Conservation (phyloP, 163 green algal species). For the Scenedesmus sp. region DNA sequence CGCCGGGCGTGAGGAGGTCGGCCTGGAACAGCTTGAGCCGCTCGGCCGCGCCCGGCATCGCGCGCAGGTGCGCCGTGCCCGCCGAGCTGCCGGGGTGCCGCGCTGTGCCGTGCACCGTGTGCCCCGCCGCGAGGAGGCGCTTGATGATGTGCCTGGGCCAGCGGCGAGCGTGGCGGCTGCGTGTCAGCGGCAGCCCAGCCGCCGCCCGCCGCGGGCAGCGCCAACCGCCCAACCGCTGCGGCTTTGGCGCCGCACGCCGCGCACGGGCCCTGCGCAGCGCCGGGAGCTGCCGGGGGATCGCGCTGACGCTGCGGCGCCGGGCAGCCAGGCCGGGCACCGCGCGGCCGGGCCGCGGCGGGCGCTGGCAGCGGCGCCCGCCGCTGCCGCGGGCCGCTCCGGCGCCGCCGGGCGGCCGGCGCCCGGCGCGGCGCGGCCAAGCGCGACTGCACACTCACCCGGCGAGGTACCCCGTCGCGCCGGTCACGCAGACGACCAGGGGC, state of each 20-base stretch:
- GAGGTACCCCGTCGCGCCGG: constrained; percentile 58
- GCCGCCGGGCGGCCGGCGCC: not conserved
- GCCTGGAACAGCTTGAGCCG: constrained; percentile 58
- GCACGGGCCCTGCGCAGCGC: not conserved
- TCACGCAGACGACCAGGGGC: constrained; percentile 53
- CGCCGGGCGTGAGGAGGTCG: constrained; percentile 47
- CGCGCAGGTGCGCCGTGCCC: constrained; percentile 29
- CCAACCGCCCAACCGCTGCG: no score
- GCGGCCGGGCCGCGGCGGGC: no score
- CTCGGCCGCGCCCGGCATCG: constrained; percentile 48
- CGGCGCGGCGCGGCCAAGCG: not conserved
- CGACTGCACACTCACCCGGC: constrained; percentile 23
- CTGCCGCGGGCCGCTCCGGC: not conserved
- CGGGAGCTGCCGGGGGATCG: not conserved
- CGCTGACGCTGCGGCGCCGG: not conserved
- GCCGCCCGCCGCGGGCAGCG: no score
- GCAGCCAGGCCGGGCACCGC: no score
- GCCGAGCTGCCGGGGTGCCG: constrained; percentile 25
- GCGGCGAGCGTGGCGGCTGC: not conserved
- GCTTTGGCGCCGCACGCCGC: not conserved
- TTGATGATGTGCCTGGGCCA: constrained; percentile 48
- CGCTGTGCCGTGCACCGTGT: constrained; percentile 57
- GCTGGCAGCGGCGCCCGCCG: not conserved
- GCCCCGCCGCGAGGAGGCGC: constrained; percentile 53
- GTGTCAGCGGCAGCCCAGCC: not conserved